Evolutionary conservation across 139 green algal genomes (phyloP).

Genomic region (Haematococcus sp.): DNA sequence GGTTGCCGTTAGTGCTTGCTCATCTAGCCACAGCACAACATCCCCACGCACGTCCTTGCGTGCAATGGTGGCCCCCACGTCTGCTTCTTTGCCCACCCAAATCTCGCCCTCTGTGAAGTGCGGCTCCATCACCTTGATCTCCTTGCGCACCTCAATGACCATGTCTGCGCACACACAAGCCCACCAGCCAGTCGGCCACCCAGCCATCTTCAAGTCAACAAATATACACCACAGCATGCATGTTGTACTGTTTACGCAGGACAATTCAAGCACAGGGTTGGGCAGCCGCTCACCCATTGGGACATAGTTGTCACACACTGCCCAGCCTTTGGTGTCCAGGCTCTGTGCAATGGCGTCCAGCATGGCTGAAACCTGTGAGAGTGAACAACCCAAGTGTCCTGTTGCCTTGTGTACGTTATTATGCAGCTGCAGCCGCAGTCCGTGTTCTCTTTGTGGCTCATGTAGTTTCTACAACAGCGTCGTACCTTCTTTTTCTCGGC

Average conservation of each 20-base stretch:
- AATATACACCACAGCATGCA: not conserved
- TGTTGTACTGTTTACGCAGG: not conserved
- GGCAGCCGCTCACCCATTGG: not conserved
- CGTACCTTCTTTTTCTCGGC: conserved; percentile 3
- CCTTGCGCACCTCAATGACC: conserved; percentile 14
- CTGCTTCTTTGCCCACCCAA: conserved; percentile 51
- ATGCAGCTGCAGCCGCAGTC: too few relatives aligned
- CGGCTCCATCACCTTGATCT: conserved; percentile 19
- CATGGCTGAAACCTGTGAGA: conserved; percentile 13
- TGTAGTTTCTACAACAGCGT: too few relatives aligned
- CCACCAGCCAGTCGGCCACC: not conserved
- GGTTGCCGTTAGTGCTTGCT: conserved; percentile 32
- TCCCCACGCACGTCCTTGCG: conserved; percentile 33
- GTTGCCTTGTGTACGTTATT: too few relatives aligned
- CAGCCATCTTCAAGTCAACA: too few relatives aligned
- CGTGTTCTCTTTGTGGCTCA: too few relatives aligned
- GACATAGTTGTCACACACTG: conserved; percentile 30
- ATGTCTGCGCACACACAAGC: not conserved
- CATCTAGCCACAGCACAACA: conserved; percentile 40
- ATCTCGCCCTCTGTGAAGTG: conserved; percentile 34
- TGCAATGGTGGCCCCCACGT: conserved; percentile 43
- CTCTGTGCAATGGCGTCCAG: conserved; percentile 15
- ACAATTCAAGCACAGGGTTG: not conserved
- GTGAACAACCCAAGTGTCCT: too few relatives aligned
- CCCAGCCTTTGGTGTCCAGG: conserved; percentile 24